Evolutionary conservation across 352 stramenopile genomes (phyloP).

Genomic region (Thalassiosira sp.): DNA sequence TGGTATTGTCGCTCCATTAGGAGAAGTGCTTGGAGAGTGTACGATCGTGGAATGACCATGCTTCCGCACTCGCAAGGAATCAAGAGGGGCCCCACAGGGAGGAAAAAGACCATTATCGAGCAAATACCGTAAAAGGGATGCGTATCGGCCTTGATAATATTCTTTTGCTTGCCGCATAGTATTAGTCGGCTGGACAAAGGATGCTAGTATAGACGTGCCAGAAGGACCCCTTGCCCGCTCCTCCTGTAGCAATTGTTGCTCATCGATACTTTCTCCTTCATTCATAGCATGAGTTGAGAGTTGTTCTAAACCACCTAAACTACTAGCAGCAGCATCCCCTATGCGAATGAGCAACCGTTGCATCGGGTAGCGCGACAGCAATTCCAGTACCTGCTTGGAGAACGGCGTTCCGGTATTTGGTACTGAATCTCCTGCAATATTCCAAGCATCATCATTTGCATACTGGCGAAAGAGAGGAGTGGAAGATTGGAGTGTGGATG

Average conservation of each 20-base stretch:
- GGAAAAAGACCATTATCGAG: constrained; percentile 45
- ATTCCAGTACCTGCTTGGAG: constrained; percentile 27
- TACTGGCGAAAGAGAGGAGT: constrained; percentile 29
- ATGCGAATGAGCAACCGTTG: constrained; percentile 38
- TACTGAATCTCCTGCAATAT: not conserved
- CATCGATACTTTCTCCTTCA: not conserved
- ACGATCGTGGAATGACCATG: constrained; percentile 50
- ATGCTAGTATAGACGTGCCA: constrained; percentile 40
- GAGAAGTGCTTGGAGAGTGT: constrained; percentile 5
- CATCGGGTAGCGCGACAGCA: constrained; percentile 41
- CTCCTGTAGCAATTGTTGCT: constrained; percentile 27
- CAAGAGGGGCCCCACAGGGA: constrained; percentile 45
- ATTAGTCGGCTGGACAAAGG: constrained; percentile 24
- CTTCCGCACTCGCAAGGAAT: constrained; percentile 51
- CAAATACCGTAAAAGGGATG: constrained; percentile 48
- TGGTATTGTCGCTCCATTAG: constrained; percentile 2
- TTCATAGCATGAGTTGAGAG: too few relatives aligned
- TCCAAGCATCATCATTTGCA: constrained; percentile 9
- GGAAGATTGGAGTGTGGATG: constrained; percentile 35
- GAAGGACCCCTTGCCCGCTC: constrained; percentile 36
- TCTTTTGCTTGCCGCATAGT: constrained; percentile 3
- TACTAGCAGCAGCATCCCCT: constrained; percentile 28
- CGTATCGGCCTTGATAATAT: constrained; percentile 37
- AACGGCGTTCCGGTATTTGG: constrained; percentile 38
- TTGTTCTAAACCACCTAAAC: not conserved